Evolutionary conservation across 257 asterid species (phyloP).

Genomic region (Catharanthus roseus): DNA sequence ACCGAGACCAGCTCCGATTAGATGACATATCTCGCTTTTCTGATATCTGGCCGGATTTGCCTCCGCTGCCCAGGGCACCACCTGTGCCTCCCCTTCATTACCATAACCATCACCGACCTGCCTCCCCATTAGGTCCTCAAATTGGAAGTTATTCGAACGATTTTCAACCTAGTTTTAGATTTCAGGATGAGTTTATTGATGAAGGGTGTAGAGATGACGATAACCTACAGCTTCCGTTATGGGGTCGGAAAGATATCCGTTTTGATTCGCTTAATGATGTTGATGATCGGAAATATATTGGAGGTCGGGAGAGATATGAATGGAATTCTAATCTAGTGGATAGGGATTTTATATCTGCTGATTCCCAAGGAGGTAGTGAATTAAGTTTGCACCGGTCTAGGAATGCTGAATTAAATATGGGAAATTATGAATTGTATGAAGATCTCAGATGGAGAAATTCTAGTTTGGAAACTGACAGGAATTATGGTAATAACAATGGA

Average conservation of each 20-base stretch:
- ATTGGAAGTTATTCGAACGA: slow-evolving; percentile 2
- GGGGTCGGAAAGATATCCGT: slow-evolving; percentile 18
- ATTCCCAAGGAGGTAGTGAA: slow-evolving; percentile 13
- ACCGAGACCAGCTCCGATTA: background rate
- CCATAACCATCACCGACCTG: slow-evolving; percentile 9
- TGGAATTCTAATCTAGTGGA: slow-evolving; percentile 11
- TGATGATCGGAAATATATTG: slow-evolving; percentile 7
- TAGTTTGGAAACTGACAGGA: slow-evolving; percentile 3
- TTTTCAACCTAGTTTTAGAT: slow-evolving; percentile 25
- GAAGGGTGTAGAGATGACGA: slow-evolving; percentile 14
- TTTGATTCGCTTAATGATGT: slow-evolving; percentile 8
- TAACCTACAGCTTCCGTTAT: slow-evolving; percentile 8
- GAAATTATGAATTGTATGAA: slow-evolving; percentile 20
- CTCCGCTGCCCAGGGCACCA: slow-evolving; percentile 10
- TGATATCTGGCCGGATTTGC: slow-evolving; percentile 16
- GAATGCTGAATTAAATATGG: slow-evolving; percentile 4
- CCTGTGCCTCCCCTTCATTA: slow-evolving; percentile 9
- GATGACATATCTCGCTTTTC: slow-evolving; percentile 4
- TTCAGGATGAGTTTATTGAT: slow-evolving; percentile 21
- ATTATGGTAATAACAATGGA: slow-evolving; percentile 22
- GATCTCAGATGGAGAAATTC: slow-evolving; percentile 32
- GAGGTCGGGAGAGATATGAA: background rate
- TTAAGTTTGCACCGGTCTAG: slow-evolving; percentile 17
- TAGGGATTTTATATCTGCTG: background rate
- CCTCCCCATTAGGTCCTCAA: slow-evolving; percentile 12